Evolutionary conservation across 2,329 filamentous ascomycete species (phyloP), one percentile per base, ranked within the genome.

Genomic region (Balansia obtecta): DNA sequence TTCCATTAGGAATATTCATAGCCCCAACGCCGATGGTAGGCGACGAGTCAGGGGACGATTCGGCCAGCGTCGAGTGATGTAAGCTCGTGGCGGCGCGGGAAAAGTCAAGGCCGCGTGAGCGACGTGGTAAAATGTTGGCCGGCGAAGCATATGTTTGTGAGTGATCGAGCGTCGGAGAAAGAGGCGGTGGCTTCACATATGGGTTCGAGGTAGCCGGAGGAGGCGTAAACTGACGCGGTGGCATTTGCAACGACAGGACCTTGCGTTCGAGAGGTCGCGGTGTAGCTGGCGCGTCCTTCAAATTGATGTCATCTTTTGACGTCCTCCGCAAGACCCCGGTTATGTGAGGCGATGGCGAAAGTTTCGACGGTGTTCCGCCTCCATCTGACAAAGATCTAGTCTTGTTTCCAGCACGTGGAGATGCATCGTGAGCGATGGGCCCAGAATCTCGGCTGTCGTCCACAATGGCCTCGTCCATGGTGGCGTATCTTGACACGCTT

Each of bases 51-150:
- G 90, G 89, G 5, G 87, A 93, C 1, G 87, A 86, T 58, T 95
- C 88, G 50, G 91, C 90, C 9, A 97, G 77, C 0, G 87, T 97
- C 15, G 91, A 96, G 67, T 97, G 93, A 68, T 97, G 93, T 20
- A 98, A 75, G 63, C 90, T 95, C 11, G 91, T 96, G 54, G 88
- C 93, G 11, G 90, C 90, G 57, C 91, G 80, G 40, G 91, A 91
- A 66, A 95, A 97, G 68, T 97, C 91, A 53, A 96, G 74, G 42
- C 91, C 91, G 50, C 91, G 81, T 32, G 90, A 96, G 54, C 90
- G 83, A 56, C 91, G 82, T 16, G 91, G 91, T 8, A 97, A 76
- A 45, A 95, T 86, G 49, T 90, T 94, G 27, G 86, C 85, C 2
- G 90, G 89, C 1, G 88, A 91, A 41, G 86, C 85, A 70, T 94